Evolutionary conservation across 345 rosid species (phyloP).

Genomic region (Leavenworthia alabamica): DNA sequence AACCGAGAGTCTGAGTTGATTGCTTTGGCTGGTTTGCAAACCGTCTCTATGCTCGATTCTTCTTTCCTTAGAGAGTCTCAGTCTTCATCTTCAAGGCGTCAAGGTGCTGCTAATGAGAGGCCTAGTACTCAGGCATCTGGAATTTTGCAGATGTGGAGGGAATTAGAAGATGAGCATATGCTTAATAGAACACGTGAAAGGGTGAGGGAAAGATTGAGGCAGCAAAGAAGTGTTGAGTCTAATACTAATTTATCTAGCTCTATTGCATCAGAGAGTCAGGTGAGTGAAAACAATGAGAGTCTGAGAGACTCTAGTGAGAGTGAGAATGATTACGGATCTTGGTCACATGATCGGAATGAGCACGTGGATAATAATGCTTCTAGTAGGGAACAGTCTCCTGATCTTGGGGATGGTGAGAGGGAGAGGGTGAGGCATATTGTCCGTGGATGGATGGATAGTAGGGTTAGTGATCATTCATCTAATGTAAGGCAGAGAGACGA

Average conservation of each 20-base stretch:
- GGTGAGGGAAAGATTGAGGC: conserved; percentile 62
- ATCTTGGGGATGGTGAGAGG: conserved; percentile 89
- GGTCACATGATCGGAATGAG: conserved; percentile 65
- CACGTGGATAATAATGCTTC: conserved; percentile 50
- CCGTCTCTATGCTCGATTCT: conserved; percentile 92
- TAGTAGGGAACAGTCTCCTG: conserved; percentile 91
- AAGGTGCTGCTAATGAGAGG: conserved; percentile 60
- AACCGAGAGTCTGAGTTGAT: conserved; percentile 92
- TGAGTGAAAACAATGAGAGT: conserved; percentile 65
- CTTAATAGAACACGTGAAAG: conserved; percentile 77
- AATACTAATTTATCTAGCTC: conserved; percentile 44
- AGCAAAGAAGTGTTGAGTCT: conserved; percentile 44
- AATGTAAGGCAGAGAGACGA: conserved; percentile 54
- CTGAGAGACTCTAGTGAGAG: conserved; percentile 67
- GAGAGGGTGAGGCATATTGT: conserved; percentile 94
- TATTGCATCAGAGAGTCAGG: conserved; percentile 48
- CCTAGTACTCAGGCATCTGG: conserved; percentile 84
- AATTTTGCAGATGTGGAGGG: conserved; percentile 97
- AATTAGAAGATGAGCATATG: conserved; percentile 94
- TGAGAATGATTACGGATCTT: conserved; percentile 76
- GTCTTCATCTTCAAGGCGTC: conserved; percentile 66
- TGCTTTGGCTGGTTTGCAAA: conserved; percentile 93
- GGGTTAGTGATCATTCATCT: conserved; percentile 57
- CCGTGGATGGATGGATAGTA: conserved; percentile 92
- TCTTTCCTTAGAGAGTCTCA: conserved; percentile 91